Conservation (phyloP, 805 yeast species). For the Starmerella apicola region DNA sequence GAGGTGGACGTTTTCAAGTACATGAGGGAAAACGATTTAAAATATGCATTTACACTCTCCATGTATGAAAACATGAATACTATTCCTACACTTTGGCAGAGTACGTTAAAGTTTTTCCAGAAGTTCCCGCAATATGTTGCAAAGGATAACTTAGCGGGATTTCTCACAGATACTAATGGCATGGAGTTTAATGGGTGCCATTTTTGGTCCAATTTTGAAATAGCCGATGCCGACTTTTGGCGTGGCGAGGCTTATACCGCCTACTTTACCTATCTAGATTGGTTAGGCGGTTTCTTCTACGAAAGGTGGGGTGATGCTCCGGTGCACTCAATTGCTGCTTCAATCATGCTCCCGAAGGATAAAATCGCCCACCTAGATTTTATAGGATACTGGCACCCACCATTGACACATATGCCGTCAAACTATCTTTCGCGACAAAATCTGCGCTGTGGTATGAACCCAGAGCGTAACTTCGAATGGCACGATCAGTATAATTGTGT, state of each 20-base stretch:
- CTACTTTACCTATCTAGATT: constrained; percentile 60
- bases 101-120: constrained; percentile 37
- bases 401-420: constrained; percentile 59
- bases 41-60: constrained; percentile 76
- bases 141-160: constrained; percentile 49
- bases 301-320: constrained; percentile 99
- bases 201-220: constrained; percentile 91
- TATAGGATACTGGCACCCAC: constrained; percentile 68
- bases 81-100: constrained; percentile 68
- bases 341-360: constrained; percentile 51
- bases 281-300: constrained; percentile 68
- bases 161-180: constrained; percentile 56
- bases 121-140: constrained; percentile 42
- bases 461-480: constrained; percentile 14
- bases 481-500: constrained; percentile 10
- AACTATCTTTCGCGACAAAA: constrained; percentile 28
- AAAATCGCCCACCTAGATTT: constrained; percentile 87
- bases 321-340: constrained; percentile 78
- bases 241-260: constrained; percentile 49
- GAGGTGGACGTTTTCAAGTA: constrained; percentile 85
- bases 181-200: constrained; percentile 72
- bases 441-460: constrained; percentile 11
- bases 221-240: constrained; percentile 73
- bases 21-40: constrained; percentile 58
- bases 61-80: constrained; percentile 71